Evolutionary conservation across 768 basidiomycete genomes (phyloP), one percentile per base, ranked within the genome.

Genomic region (Mycena leptocephala): DNA sequence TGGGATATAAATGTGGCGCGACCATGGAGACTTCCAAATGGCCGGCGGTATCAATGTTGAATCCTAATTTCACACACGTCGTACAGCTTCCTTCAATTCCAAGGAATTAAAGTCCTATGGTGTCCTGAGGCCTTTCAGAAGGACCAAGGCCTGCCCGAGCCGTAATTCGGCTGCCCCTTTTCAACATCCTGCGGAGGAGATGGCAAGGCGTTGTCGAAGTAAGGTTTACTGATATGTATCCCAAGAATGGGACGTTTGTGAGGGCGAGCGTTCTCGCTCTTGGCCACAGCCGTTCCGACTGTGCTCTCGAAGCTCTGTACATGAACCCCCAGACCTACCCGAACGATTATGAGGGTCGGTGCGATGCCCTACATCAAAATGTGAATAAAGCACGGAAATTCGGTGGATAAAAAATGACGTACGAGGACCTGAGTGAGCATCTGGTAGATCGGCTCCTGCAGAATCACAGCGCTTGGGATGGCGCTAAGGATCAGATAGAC

Each of bases 281-380:
- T 37, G 7, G 32, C 8, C 28, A 4, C 46, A 24, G 51, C 66
- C 9, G 51, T 32, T 14, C 39, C 39, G 24, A 55, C 48, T 5
- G 51, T 39, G 11, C 20, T 48, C 26, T 70, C 53, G 16, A 41
- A 18, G n/a, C 43, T 62, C 20, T 62, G 30, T 32, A 51, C 61
- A 41, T 74, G 76, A 28, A 80, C 65, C 32, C 81, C 82, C n/a
- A 82, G 79, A 28, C 83, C 83, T 7, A 83, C 80, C 46, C 83
- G 84, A 2, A 84, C 82, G 74, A 84, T 83, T 32, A 84, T 83
- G 55, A 84, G 79, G 7, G 84, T 83, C 8, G 84, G 84, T 20
- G 81, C 83, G 28, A 84, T 84, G 18, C 82, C 82, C 84, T 84
- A n/a, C 6, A 33, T 11, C 43, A 43, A 5, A 13, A 53, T 8